phyloP scores from a whole-genome alignment of 1,139 yeast species.

The Yamadazyma trypodendri region DNA sequence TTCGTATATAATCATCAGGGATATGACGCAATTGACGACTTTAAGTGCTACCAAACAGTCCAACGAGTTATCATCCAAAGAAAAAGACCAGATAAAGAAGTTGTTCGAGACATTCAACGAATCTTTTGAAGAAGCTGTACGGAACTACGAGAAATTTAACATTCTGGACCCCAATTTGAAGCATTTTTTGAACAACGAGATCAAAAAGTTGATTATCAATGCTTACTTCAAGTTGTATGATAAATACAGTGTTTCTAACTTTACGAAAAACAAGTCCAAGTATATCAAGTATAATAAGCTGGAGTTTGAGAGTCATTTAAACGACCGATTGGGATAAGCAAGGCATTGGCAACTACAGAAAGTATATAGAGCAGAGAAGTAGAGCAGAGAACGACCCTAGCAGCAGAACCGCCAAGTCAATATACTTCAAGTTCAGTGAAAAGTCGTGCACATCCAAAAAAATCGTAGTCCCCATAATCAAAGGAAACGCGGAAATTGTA shows the following conservation, averaged over 20 bases:
- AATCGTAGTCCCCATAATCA: too few species aligned
- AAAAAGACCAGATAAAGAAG: constrained; percentile 82
- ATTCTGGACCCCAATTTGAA: constrained; percentile 68
- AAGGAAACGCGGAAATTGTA: too few species aligned
- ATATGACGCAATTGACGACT: constrained; percentile 57
- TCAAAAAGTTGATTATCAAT: constrained; percentile 69
- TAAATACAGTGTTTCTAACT: constrained; percentile 67
- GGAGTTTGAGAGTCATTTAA: constrained; percentile 53
- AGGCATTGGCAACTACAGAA: background rate
- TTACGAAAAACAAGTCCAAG: constrained; percentile 68
- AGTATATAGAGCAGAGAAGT: too few species aligned
- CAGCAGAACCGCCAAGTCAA: too few species aligned
- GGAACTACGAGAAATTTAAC: constrained; percentile 60
- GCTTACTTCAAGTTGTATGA: constrained; percentile 83
- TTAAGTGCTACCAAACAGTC: constrained; percentile 24
- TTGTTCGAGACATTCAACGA: constrained; percentile 79
- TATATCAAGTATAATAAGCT: constrained; percentile 71
- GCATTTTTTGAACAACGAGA: constrained; percentile 60
- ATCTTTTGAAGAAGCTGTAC: constrained; percentile 74
- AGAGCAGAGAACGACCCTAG: too few species aligned
- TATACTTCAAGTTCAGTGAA: too few species aligned
- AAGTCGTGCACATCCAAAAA: too few species aligned
- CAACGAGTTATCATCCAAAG: constrained; percentile 52
- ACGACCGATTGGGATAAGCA: constrained; percentile 25
- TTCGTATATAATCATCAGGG: constrained; percentile 68